These are phyloP conservation scores for Camellia granthamiana DNA, from an alignment of 148 eudicot genomes.

Conservation along the genomic window DNA sequence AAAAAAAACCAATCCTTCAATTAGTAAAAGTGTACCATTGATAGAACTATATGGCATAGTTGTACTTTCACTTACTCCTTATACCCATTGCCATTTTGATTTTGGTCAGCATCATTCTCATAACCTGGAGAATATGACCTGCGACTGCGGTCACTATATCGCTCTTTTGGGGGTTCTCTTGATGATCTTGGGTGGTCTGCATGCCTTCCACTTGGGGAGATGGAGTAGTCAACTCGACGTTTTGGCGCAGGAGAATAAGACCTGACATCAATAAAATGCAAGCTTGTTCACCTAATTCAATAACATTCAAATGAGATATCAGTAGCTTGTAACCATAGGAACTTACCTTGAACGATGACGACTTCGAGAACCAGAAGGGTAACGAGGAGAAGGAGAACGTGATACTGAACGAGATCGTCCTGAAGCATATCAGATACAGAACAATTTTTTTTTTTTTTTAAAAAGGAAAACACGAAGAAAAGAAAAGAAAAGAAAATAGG, in stretches of 20 bases:
- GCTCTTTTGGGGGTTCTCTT: conserved; percentile 33
- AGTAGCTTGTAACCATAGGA: not conserved
- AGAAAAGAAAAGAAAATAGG: not conserved
- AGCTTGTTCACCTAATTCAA: not conserved
- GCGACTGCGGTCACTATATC: conserved; percentile 26
- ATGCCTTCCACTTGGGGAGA: conserved; percentile 55
- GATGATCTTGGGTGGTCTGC: conserved; percentile 47
- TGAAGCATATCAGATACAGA: conserved; percentile 16
- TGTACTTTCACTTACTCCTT: conserved; percentile 22
- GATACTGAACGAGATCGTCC: conserved; percentile 59
- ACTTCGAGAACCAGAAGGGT: conserved; percentile 47
- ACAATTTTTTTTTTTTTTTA: not conserved
- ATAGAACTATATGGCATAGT: not conserved
- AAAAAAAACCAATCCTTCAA: not conserved
- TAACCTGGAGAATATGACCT: conserved; percentile 49
- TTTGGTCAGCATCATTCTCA: conserved; percentile 26
- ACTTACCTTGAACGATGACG: conserved; percentile 53
- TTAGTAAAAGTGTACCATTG: not conserved
- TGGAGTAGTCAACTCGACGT: conserved; percentile 43
- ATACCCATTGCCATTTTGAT: conserved; percentile 36
- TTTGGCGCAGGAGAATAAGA: conserved; percentile 59
- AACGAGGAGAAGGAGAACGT: conserved; percentile 52
- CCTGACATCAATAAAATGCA: conserved; percentile 28
- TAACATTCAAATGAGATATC: not conserved
- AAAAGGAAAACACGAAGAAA: too few relatives aligned